phyloP scores from a whole-genome alignment of 441 rosid genomes.

The Pelargonium fulgidum region DNA sequence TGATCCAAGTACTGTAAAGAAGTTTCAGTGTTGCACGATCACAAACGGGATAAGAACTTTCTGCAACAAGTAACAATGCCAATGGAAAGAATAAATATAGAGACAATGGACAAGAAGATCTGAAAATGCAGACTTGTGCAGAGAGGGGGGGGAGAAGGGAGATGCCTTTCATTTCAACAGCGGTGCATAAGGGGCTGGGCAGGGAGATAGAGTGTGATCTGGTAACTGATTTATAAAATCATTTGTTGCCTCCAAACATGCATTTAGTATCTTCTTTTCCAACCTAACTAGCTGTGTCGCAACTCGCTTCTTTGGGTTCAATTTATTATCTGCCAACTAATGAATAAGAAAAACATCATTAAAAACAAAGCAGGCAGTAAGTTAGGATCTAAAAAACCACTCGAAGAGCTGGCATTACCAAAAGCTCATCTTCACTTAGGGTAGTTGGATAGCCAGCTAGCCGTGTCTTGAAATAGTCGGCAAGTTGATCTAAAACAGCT shows the following conservation, averaged over 20 bases:
- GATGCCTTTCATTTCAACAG: conserved; percentile 49
- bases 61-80: background rate
- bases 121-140: background rate
- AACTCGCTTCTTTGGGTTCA: conserved; percentile 77
- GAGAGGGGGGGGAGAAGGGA: conserved; percentile 12
- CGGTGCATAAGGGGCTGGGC: conserved; percentile 83
- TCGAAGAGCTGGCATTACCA: conserved; percentile 37
- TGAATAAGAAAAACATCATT: conserved; percentile 14
- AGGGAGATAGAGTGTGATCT: conserved; percentile 64
- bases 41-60: background rate
- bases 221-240: conserved; percentile 68
- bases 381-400: conserved; percentile 15
- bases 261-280: conserved; percentile 83
- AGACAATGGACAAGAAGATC: background rate
- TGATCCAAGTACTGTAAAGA: conserved; percentile 1
- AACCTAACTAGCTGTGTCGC: conserved; percentile 77
- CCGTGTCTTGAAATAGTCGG: conserved; percentile 62
- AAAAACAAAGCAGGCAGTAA: conserved; percentile 5
- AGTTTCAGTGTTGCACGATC: conserved; percentile 3
- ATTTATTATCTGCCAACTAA: conserved; percentile 64
- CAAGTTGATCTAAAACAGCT: conserved; percentile 84
- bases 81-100: conserved; percentile 5
- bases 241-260: conserved; percentile 56
- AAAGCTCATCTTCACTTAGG: conserved; percentile 60
- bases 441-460: conserved; percentile 75